phyloP scores from a whole-genome alignment of 768 basidiomycete species.

The Pleurotus eryngii region DNA sequence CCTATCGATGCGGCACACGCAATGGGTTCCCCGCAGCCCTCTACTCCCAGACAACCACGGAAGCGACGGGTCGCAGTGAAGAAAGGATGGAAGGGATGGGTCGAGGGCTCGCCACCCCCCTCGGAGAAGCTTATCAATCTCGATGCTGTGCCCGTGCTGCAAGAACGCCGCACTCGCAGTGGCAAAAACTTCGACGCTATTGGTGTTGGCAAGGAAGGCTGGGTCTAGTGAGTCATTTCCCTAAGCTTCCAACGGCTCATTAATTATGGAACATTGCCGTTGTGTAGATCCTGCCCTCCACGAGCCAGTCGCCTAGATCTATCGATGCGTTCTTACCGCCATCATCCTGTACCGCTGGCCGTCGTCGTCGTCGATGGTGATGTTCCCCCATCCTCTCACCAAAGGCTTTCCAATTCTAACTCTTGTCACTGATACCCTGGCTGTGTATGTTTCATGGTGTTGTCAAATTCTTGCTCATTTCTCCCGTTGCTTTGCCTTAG shows the following conservation, averaged over 20 bases:
- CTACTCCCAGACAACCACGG: slow-evolving; percentile 23
- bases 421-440: slow-evolving; percentile 7
- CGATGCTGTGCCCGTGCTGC: slow-evolving; percentile 65
- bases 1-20: slow-evolving; percentile 23
- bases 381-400: slow-evolving; percentile 2
- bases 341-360: slow-evolving; percentile 14
- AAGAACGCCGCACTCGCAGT: slow-evolving; percentile 76
- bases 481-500: slow-evolving; percentile 8
- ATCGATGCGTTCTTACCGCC: slow-evolving; percentile 15
- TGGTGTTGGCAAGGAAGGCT: slow-evolving; percentile 71
- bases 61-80: slow-evolving; percentile 64
- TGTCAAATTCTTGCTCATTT: slow-evolving; percentile 10
- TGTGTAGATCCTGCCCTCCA: slow-evolving; percentile 13
- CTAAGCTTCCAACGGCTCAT: slow-evolving; percentile 44
- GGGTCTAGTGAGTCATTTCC: slow-evolving; percentile 59
- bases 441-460: slow-evolving; percentile 9
- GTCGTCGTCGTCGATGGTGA: slow-evolving; percentile 9
- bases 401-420: too few relatives aligned
- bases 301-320: slow-evolving; percentile 24
- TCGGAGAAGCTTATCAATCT: slow-evolving; percentile 81
- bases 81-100: slow-evolving; percentile 92
- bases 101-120: slow-evolving; percentile 79
- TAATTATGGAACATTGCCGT: slow-evolving; percentile 36
- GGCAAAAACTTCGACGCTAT: slow-evolving; percentile 85
- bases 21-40: slow-evolving; percentile 22